A percentile compares a stretch with the other conserved stretches of the same genome.
Evolutionary conservation across 2,329 filamentous ascomycete species (phyloP).

Genomic region (Arthrobotrys sinensis): DNA sequence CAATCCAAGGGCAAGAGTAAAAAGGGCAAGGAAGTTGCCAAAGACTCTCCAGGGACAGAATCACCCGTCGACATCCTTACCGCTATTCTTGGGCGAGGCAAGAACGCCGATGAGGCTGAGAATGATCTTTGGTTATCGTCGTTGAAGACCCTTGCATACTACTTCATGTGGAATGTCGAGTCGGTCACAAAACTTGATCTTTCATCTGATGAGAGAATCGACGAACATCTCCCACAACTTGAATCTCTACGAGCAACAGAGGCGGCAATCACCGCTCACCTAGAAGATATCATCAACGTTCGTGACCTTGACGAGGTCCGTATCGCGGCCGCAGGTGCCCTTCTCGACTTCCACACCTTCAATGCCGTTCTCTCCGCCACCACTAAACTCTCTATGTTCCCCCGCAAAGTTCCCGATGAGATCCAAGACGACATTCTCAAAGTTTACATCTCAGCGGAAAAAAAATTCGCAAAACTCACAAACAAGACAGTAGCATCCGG

Average conservation of each 20-base stretch:
- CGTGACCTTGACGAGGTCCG: conserved; percentile 83
- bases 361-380: conserved; percentile 79
- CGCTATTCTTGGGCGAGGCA: conserved; percentile 80
- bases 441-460: conserved; percentile 84
- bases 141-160: conserved; percentile 83
- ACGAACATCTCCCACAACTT: conserved; percentile 67
- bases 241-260: conserved; percentile 63
- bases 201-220: conserved; percentile 75
- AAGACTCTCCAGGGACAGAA: conserved; percentile 69
- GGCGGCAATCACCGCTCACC: conserved; percentile 65
- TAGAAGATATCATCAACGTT: conserved; percentile 69
- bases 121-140: conserved; percentile 83
- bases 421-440: conserved; percentile 78
- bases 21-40: conserved; percentile 66
- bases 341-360: conserved; percentile 86
- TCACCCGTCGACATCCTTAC: conserved; percentile 79
- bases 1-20: conserved; percentile 66
- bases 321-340: conserved; percentile 79
- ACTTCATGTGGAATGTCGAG: conserved; percentile 94
- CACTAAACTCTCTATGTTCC: conserved; percentile 67
- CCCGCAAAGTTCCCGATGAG: conserved; percentile 78
- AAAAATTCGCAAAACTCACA: conserved; percentile 80
- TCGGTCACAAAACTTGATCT: conserved; percentile 72
- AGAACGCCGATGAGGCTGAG: conserved; percentile 82
- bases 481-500: conserved; percentile 69